Evolutionary conservation across 441 rosid genomes (phyloP), one percentile per base, ranked within the genome.

Genomic region (Syzygium syzygioides): DNA sequence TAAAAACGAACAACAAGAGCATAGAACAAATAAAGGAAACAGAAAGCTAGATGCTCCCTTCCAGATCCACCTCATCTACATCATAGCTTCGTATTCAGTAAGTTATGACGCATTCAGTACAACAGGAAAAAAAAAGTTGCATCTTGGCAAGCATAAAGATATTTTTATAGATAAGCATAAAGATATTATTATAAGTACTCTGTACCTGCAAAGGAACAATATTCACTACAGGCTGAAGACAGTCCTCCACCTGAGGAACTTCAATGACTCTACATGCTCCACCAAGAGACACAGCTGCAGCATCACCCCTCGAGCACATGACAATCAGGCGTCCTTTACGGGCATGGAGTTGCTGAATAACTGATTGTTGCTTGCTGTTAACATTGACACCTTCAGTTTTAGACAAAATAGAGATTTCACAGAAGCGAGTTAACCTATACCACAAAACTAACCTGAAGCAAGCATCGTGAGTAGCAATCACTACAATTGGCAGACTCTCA

Each of bases 291-390:
- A 94, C 97, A 53, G 96, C 91, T 14, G 95, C 93, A 50, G 97
- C 95, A 92, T 96, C 98, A 20, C 99, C 98, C 90, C 94, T 90
- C 0, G 96, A 94, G 52, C 99, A 96, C 94, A 97, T 93, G 84
- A 96, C 99, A 88, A 96, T 95, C 10, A 98, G 76, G 86, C 98
- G 95, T 53, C 99, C 99, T 94, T 93, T 97, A 45, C 99, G 98
- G 55, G 98, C 99, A 89, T 94, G 94, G 57, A 97, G 99, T 86
- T 98, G 99, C 94, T 98, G 99, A 90, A 98, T 96, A 85, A 97
- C 99, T 9, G 97, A 98, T 87, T 96, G 98, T 92, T 98, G 99
- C 93, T 96, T 98, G 93, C 98, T 98, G 97, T 90, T 23, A 59
- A 55, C 86, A 88, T 79, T 84, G 59, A 60, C 57, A 53, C 37